Conservation (phyloP, 2,329 filamentous ascomycete genomes). For the Microdochium paspali region DNA sequence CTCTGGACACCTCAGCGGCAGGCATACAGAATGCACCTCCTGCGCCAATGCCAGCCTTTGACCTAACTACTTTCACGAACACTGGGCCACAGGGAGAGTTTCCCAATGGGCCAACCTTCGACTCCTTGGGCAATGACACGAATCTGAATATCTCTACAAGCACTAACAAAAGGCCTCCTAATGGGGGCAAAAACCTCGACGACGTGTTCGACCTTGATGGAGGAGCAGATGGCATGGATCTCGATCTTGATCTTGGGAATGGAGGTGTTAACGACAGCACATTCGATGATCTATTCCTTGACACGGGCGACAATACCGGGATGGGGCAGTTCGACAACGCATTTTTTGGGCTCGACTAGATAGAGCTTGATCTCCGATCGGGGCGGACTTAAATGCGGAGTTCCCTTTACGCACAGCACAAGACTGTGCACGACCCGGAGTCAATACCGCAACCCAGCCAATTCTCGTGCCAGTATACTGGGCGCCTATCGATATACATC, state of each 20-base stretch:
- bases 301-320: conserved; percentile 28
- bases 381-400: no score
- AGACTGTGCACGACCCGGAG: no score
- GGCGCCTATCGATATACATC: no score
- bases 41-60: conserved; percentile 30
- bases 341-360: conserved; percentile 29
- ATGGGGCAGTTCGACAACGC: conserved; percentile 37
- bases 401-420: no score
- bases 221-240: conserved; percentile 24
- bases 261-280: conserved; percentile 27
- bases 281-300: conserved; percentile 42
- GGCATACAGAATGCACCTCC: conserved; percentile 16
- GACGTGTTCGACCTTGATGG: conserved; percentile 37
- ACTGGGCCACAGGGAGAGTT: background rate
- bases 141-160: background rate
- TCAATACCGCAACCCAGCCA: no score
- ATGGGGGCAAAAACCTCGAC: conserved; percentile 26
- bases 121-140: background rate
- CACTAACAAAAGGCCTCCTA: conserved; percentile 9
- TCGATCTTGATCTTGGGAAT: conserved; percentile 28
- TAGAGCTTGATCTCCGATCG: no score
- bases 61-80: conserved; percentile 29
- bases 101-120: background rate
- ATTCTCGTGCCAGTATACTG: no score
- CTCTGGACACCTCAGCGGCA: conserved; percentile 33